Percentiles rank a stretch among this genome's conserved stretches.
Evolutionary conservation across 1,284 basidiomycete genomes (phyloP).

Genomic region (Pseudozyma sp.): DNA sequence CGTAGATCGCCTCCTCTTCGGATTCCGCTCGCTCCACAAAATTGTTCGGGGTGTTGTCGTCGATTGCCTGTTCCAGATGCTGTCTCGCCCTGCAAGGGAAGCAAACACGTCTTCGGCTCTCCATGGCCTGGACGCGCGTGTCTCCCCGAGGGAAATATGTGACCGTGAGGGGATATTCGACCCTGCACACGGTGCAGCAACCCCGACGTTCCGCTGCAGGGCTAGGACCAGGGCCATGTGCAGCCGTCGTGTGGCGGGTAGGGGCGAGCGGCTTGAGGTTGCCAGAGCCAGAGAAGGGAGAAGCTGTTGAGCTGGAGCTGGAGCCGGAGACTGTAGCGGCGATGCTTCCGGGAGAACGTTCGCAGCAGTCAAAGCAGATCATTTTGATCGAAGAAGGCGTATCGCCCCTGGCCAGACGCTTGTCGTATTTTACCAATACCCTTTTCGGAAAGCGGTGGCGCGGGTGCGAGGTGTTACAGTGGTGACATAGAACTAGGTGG

Average conservation of each 20-base stretch:
- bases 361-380: conserved; percentile 20
- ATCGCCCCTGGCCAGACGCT: conserved; percentile 1
- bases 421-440: conserved; percentile 5
- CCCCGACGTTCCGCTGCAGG: neutral
- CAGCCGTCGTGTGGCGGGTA: too few relatives aligned
- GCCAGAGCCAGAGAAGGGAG: too few relatives aligned
- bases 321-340: too few relatives aligned
- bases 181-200: conserved; percentile 1
- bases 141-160: conserved; percentile 9
- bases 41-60: neutral
- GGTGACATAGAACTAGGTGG: conserved; percentile 2
- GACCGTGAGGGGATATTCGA: conserved; percentile 19
- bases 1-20: neutral
- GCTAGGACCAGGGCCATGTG: too few relatives aligned
- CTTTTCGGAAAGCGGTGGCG: conserved; percentile 6
- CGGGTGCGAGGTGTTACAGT: conserved; percentile 5
- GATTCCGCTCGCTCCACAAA: neutral
- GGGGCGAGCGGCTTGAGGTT: too few relatives aligned
- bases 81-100: conserved; percentile 3
- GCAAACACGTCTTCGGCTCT: conserved; percentile 4
- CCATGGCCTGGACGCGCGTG: neutral
- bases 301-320: too few relatives aligned
- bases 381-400: conserved; percentile 2
- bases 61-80: neutral
- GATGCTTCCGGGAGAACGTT: neutral